These are phyloP conservation scores for Leptographium wingfieldii DNA, from an alignment of 2,329 filamentous ascomycete species.

Conservation along the genomic window DNA sequence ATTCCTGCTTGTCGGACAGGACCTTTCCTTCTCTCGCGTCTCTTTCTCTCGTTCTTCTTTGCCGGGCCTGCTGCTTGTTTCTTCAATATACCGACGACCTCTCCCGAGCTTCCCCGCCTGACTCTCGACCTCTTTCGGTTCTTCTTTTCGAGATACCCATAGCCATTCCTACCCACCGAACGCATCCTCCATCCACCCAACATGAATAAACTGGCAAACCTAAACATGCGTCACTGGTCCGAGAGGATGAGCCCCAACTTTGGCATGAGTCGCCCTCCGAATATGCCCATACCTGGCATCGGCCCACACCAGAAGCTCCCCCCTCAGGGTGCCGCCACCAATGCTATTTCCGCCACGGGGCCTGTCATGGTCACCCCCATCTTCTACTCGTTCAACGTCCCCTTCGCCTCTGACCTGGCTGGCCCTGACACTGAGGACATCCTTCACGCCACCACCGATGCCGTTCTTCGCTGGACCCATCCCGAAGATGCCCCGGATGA, in stretches of 20 bases:
- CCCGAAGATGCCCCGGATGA: constrained; percentile 76
- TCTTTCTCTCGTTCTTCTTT: background rate
- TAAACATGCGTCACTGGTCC: constrained; percentile 57
- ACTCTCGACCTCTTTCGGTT: background rate
- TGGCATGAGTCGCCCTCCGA: constrained; percentile 43
- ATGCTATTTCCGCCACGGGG: constrained; percentile 36
- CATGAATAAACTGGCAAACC: constrained; percentile 56
- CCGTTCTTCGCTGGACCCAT: constrained; percentile 86
- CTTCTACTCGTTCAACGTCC: constrained; percentile 94
- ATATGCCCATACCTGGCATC: constrained; percentile 42
- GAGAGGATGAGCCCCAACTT: constrained; percentile 58
- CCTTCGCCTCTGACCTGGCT: constrained; percentile 82
- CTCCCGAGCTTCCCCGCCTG: background rate
- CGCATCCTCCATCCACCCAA: constrained; percentile 19
- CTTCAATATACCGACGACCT: background rate
- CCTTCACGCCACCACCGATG: constrained; percentile 78
- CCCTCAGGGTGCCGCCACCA: constrained; percentile 30
- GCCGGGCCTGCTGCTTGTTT: background rate
- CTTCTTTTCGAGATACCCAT: background rate
- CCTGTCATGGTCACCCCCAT: constrained; percentile 65
- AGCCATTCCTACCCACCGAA: background rate
- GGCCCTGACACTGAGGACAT: constrained; percentile 93
- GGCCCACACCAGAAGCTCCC: constrained; percentile 46
- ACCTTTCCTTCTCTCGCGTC: background rate
- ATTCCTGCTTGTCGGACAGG: background rate